Conservation (phyloP, 2,329 filamentous ascomycete species). For the Xylaria digitata region DNA sequence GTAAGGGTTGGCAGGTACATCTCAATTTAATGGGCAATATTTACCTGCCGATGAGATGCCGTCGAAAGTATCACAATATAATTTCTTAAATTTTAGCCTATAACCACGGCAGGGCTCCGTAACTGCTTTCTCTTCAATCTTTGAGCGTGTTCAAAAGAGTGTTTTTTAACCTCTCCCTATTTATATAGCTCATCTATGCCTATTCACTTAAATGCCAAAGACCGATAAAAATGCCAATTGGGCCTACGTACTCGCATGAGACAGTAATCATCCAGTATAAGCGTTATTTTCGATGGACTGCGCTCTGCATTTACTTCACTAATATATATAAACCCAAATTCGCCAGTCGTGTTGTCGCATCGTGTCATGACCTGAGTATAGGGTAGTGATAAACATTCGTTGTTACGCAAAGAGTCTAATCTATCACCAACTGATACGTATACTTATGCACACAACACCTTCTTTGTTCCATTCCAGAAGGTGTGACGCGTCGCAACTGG, state of each 20-base stretch:
- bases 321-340: slow-evolving; percentile 54
- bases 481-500: too few relatives aligned
- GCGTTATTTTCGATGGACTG: slow-evolving; percentile 5
- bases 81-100: slow-evolving; percentile 39
- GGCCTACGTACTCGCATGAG: slow-evolving; percentile 46
- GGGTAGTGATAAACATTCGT: too few relatives aligned
- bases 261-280: slow-evolving; percentile 42
- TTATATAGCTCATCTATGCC: neutral
- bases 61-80: too few relatives aligned
- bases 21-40: too few relatives aligned
- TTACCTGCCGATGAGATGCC: too few relatives aligned
- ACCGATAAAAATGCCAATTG: slow-evolving; percentile 32
- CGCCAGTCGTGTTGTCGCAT: slow-evolving; percentile 38
- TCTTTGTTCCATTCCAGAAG: too few relatives aligned
- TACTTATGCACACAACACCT: too few relatives aligned
- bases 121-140: slow-evolving; percentile 44
- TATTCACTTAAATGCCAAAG: neutral
- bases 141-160: slow-evolving; percentile 46
- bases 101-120: slow-evolving; percentile 44
- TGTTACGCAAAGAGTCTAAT: too few relatives aligned
- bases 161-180: slow-evolving; percentile 45
- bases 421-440: too few relatives aligned
- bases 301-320: slow-evolving; percentile 43
- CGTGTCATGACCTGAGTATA: too few relatives aligned
- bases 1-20: too few relatives aligned